Base-by-base conservation (phyloP, 179 eudicot genomes). In the Corrigiola litoralis region DNA sequence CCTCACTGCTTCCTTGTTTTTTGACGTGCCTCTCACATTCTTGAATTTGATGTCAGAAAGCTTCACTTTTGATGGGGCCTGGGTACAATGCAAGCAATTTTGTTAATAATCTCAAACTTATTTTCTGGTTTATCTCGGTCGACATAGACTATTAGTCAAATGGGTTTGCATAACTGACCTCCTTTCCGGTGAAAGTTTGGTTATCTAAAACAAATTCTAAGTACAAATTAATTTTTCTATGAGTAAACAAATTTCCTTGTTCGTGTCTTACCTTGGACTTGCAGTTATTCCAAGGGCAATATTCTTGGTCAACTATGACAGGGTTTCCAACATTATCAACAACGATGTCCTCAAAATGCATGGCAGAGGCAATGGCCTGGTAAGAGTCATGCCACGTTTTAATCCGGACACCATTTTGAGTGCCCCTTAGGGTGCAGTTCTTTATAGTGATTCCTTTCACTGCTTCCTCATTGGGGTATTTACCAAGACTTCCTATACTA, bases 401-500 rank as follows among this genome's bases (percentile, higher is more conserved):
- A 16, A 84, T 47, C 36, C 87, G 25, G 0, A 80, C 74, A 31
- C 87, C 84, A n/a, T 77, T 77, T 20, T 45, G 68, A 18, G 88
- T 66, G 48, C 54, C 18, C 16, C 13, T 68, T 12, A 84, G 16
- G 33, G 75, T 67, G 70, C 83, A 81, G 24, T 70, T 58, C 69
- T 37, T 78, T 3, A 83, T 62, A 0, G 52, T 54, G 18, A 84
- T 56, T 4, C 75, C 80, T 1, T 24, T 11, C 4, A 80, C 83
- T 0, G 77, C 72, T 3, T 58, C 63, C 56, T 83, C 85, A 0
- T 69, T 61, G 0, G 38, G 66, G 76, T 78, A 68, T 61, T 37
- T 65, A 10, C 87, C 84, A 8, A 83, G 80, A 47, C 87, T 83
- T 46, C 87, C 84, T 0, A 83, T 48, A 25, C 81, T 75, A n/a